Evolutionary conservation across 306 rosid genomes (phyloP).

Genomic region (Boehmeria nivea): DNA sequence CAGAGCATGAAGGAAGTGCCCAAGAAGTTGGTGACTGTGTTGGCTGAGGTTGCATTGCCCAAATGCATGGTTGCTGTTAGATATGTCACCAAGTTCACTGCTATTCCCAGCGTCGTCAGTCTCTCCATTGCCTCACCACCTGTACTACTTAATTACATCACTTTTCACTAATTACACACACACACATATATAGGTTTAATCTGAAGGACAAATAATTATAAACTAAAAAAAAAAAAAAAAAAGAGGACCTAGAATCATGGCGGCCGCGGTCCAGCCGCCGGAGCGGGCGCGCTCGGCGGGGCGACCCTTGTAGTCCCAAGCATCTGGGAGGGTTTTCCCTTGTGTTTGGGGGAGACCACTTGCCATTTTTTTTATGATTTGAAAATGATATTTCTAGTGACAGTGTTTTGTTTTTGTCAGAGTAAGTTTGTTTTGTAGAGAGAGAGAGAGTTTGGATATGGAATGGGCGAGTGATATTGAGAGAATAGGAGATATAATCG

Average conservation of each 20-base stretch:
- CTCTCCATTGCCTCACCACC: conserved; percentile 89
- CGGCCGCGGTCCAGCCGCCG: conserved; percentile 79
- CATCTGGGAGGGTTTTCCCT: conserved; percentile 58
- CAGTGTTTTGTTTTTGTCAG: conserved; percentile 11
- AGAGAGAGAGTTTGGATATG: background rate
- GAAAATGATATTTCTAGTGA: conserved; percentile 45
- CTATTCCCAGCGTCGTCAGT: conserved; percentile 74
- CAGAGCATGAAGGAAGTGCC: conserved; percentile 97
- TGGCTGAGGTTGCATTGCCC: conserved; percentile 85
- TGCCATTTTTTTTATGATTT: conserved; percentile 18
- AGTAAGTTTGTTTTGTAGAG: conserved; percentile 10
- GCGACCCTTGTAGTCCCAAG: conserved; percentile 67
- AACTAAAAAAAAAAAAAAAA: background rate
- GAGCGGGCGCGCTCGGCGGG: conserved; percentile 56
- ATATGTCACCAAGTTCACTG: conserved; percentile 82
- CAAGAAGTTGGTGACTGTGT: conserved; percentile 73
- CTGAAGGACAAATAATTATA: too few relatives aligned
- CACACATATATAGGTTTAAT: background rate
- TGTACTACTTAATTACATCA: conserved; percentile 7
- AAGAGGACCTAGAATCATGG: conserved; percentile 67
- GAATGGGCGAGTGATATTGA: too few relatives aligned
- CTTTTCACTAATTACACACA: background rate
- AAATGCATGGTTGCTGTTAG: conserved; percentile 76
- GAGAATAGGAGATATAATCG: too few relatives aligned
- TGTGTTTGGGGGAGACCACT: conserved; percentile 40